These are phyloP conservation scores for Rhodocollybia butyracea DNA, from an alignment of 768 basidiomycete genomes.

Conservation along the genomic window DNA sequence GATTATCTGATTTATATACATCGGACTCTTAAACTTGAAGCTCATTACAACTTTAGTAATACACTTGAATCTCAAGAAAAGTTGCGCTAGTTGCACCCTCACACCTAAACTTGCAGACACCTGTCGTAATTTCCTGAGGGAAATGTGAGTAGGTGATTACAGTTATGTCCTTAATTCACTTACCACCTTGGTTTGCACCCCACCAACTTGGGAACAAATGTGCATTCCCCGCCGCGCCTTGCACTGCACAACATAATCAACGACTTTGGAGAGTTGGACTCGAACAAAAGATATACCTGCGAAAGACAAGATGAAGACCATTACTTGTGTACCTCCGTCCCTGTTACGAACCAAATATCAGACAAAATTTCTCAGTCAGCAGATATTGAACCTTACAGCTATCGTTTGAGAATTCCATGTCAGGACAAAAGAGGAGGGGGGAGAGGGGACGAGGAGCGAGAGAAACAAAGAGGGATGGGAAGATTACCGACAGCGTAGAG, in stretches of 20 bases:
- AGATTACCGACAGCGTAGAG: too few species aligned
- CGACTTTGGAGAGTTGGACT: neutral
- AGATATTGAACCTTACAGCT: too few species aligned
- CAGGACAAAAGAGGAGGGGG: too few species aligned
- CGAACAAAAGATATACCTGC: conserved; percentile 15
- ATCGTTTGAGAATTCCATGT: too few species aligned
- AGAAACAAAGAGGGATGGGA: too few species aligned
- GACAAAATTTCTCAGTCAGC: too few species aligned
- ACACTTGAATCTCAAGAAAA: neutral
- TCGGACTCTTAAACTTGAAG: neutral
- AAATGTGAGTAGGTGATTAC: neutral
- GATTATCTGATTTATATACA: too few species aligned
- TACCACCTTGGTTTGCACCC: conserved; percentile 53
- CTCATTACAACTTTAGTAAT: neutral
- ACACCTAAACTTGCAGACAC: neutral
- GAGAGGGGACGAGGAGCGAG: too few species aligned
- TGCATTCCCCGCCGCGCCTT: conserved; percentile 45
- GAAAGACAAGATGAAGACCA: conserved; percentile 30
- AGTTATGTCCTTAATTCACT: conserved; percentile 7
- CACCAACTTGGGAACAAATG: conserved; percentile 56
- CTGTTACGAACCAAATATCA: conserved; percentile 9
- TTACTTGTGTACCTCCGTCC: conserved; percentile 21
- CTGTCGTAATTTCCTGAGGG: conserved; percentile 14
- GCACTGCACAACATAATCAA: conserved; percentile 28
- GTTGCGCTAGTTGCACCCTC: neutral